Base-by-base conservation (phyloP, 2,329 filamentous ascomycete species). In the Thielaviopsis ethacetica region DNA sequence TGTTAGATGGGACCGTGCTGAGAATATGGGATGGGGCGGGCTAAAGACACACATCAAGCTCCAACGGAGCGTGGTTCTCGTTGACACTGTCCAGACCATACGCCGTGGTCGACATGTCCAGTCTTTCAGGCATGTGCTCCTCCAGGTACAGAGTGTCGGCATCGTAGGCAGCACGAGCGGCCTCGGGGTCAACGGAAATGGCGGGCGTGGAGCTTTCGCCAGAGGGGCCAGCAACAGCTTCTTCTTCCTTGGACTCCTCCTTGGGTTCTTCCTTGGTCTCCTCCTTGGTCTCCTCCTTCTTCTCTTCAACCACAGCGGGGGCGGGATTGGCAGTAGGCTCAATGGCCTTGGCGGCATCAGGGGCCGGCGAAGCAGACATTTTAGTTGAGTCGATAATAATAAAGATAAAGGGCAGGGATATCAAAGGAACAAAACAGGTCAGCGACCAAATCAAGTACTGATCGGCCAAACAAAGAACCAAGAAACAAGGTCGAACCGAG, bases 91-190 rank as follows among this genome's bases (percentile, higher is more conserved):
- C 56, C n/a, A 51, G 47, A 34, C 59, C 59, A 26, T 61, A 61
- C 44, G 59, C 56, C 12, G 59, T 61, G 12, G 59, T 61, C 24
- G 59, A 61, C 44, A 61, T 55, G 49, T 61, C 59, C 21, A 61
- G 56, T 12, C 56, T 30, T 15, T 61, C 53, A 15, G 59, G 59
- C 59, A 61, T 58, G 53, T 61, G 59, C 47, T 61, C 59, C 24
- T 61, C 59, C 7, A 61, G 59, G 19, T 61, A 61, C 21, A 61
- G 49, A 19, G 59, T 58, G 24, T 61, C 59, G 6, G 56, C 56
- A 9, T 61, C 59, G 27, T 61, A 61, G 38, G 57, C 56, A 13
- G 59, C 59, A 13, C 30, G 56, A 22, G 56, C 51, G 19, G 34
- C 24, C 5, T 41, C 56, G 27, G 59, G n/a, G 13, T 55, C 50